These are phyloP conservation scores for Amanita pseudoporphyria DNA, from an alignment of 768 basidiomycete species.

Conservation along the genomic window DNA sequence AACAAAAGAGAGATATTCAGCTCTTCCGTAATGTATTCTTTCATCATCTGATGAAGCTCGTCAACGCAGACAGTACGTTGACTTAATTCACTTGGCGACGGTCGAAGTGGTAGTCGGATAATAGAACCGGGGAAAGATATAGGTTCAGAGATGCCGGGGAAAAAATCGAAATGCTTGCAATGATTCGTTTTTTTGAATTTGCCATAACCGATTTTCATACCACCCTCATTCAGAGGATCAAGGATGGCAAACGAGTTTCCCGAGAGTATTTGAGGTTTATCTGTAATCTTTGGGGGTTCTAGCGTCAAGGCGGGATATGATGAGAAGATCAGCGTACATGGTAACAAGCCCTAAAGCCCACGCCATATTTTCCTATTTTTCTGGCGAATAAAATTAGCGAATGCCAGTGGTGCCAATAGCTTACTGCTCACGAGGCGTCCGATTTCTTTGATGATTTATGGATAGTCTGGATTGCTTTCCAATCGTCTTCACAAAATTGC, in stretches of 20 bases:
- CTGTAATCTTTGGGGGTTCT: constrained; percentile 28
- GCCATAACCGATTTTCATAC: constrained; percentile 21
- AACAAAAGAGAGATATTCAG: too few species aligned
- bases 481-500: too few species aligned
- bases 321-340: too few species aligned
- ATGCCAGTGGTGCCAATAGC: neutral
- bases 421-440: constrained; percentile 32
- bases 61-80: too few species aligned
- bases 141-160: too few species aligned
- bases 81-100: too few species aligned
- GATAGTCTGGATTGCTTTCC: too few species aligned
- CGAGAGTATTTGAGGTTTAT: constrained; percentile 40
- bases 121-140: too few species aligned
- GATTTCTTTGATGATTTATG: too few species aligned
- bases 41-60: constrained; percentile 28
- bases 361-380: constrained; percentile 45
- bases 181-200: constrained; percentile 21
- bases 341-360: too few species aligned
- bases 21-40: constrained; percentile 31
- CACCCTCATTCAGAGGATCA: constrained; percentile 30
- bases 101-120: constrained; percentile 37
- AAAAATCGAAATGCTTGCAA: too few species aligned
- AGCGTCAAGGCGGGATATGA: constrained; percentile 17
- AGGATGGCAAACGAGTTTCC: constrained; percentile 28
- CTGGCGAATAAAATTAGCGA: constrained; percentile 15